phyloP scores from a whole-genome alignment of 2,329 filamentous ascomycete genomes.

The Neonectria punicea region DNA sequence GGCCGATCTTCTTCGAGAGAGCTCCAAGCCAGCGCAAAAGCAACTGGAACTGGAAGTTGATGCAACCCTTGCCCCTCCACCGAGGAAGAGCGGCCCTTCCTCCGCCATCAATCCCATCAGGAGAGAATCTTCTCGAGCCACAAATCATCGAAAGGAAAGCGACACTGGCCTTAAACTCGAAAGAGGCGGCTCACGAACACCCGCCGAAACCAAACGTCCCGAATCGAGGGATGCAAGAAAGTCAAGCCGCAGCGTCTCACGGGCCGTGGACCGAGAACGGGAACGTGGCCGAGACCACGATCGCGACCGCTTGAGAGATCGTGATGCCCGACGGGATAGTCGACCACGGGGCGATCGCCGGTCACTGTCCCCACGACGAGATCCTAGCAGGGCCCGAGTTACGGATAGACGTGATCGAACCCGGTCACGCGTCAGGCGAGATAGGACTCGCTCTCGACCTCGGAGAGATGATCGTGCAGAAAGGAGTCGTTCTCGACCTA shows the following conservation, averaged over 20 bases:
- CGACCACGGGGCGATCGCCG: constrained; percentile 49
- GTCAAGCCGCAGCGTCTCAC: constrained; percentile 48
- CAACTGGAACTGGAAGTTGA: constrained; percentile 68
- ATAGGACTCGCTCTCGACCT: constrained; percentile 54
- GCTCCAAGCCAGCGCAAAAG: constrained; percentile 59
- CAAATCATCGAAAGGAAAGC: constrained; percentile 53
- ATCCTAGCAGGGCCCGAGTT: constrained; percentile 47
- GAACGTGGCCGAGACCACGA: constrained; percentile 38
- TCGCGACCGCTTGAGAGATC: constrained; percentile 44
- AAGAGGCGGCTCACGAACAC: constrained; percentile 47
- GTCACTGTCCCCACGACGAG: constrained; percentile 52
- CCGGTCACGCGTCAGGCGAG: constrained; percentile 49
- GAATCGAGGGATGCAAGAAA: constrained; percentile 45
- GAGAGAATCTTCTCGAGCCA: constrained; percentile 56
- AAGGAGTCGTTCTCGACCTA: constrained; percentile 49
- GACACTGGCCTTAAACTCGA: constrained; percentile 48
- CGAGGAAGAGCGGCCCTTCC: constrained; percentile 61
- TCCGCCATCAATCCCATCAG: constrained; percentile 69
- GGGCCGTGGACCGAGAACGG: constrained; percentile 40
- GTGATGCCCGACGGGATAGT: constrained; percentile 45
- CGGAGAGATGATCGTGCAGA: constrained; percentile 47
- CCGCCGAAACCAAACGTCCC: constrained; percentile 42
- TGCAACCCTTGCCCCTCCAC: constrained; percentile 65
- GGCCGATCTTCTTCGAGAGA: constrained; percentile 68
- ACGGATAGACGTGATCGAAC: constrained; percentile 51